A percentile compares a stretch with the other conserved stretches of the same genome.
These are phyloP conservation scores for Biscogniauxia mediterranea DNA, from an alignment of 2,329 filamentous ascomycete genomes.

Conservation along the genomic window DNA sequence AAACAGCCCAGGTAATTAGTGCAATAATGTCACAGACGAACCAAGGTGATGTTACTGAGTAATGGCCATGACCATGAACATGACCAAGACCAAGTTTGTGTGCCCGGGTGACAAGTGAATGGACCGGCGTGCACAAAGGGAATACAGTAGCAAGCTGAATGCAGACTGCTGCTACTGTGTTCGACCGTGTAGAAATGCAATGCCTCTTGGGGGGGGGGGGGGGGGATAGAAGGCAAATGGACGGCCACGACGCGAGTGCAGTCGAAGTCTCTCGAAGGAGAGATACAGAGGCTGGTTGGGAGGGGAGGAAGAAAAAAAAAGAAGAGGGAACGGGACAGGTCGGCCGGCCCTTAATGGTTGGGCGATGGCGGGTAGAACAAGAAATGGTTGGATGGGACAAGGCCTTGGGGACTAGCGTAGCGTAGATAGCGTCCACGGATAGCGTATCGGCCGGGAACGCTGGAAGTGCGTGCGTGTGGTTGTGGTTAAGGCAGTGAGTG, in stretches of 20 bases:
- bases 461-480: background rate
- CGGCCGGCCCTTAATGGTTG: background rate
- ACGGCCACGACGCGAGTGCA: constrained; percentile 11
- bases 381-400: constrained; percentile 1
- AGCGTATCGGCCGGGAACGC: constrained; percentile 3
- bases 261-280: constrained; percentile 11
- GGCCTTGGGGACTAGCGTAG: background rate
- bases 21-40: constrained; percentile 16
- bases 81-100: background rate
- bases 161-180: constrained; percentile 1
- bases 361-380: background rate
- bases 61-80: constrained; percentile 15
- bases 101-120: constrained; percentile 1
- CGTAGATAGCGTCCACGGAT: background rate
- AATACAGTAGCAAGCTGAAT: constrained; percentile 4
- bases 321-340: background rate
- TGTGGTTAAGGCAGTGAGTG: too few relatives aligned
- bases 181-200: background rate
- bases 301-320: background rate
- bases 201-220: background rate
- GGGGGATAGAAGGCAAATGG: constrained; percentile 1
- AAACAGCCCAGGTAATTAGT: background rate
- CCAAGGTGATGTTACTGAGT: constrained; percentile 10
- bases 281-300: constrained; percentile 1
- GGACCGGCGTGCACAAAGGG: background rate